A percentile compares a stretch with the other conserved stretches of the same genome.
These are phyloP conservation scores for Pulveroboletus frians DNA, from an alignment of 768 basidiomycete genomes.

Conservation along the genomic window DNA sequence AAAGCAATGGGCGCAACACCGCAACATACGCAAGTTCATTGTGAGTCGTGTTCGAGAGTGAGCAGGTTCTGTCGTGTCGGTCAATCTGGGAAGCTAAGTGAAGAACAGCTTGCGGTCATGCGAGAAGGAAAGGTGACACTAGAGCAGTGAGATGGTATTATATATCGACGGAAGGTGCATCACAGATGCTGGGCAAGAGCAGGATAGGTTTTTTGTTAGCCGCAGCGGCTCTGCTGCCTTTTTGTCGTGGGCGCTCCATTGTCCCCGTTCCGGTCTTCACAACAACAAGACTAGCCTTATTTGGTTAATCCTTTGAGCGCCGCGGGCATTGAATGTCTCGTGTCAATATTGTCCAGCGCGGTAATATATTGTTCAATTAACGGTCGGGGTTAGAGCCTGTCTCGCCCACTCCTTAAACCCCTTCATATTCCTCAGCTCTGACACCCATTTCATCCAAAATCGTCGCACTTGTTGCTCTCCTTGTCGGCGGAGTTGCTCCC, in stretches of 20 bases:
- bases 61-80: background rate
- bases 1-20: background rate
- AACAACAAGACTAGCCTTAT: slow-evolving; percentile 20
- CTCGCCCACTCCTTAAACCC: too few species aligned
- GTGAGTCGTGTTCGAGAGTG: slow-evolving; percentile 3
- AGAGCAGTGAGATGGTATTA: slow-evolving; percentile 4
- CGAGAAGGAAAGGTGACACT: background rate
- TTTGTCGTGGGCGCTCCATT: slow-evolving; percentile 24
- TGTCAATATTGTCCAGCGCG: background rate
- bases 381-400: too few species aligned
- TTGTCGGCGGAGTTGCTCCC: too few species aligned
- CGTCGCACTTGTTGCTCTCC: too few species aligned
- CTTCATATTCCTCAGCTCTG: too few species aligned
- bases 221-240: slow-evolving; percentile 4
- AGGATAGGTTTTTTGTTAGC: slow-evolving; percentile 8
- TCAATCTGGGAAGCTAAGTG: background rate
- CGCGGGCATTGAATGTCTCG: slow-evolving; percentile 23
- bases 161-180: slow-evolving; percentile 12
- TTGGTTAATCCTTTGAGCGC: slow-evolving; percentile 9
- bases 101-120: background rate
- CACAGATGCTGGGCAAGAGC: slow-evolving; percentile 14
- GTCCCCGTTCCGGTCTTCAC: slow-evolving; percentile 21
- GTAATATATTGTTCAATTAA: background rate
- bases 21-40: slow-evolving; percentile 23
- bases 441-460: too few species aligned